These are phyloP conservation scores for Nannizzia gypsea DNA, from an alignment of 2,329 filamentous ascomycete species.

Conservation along the genomic window DNA sequence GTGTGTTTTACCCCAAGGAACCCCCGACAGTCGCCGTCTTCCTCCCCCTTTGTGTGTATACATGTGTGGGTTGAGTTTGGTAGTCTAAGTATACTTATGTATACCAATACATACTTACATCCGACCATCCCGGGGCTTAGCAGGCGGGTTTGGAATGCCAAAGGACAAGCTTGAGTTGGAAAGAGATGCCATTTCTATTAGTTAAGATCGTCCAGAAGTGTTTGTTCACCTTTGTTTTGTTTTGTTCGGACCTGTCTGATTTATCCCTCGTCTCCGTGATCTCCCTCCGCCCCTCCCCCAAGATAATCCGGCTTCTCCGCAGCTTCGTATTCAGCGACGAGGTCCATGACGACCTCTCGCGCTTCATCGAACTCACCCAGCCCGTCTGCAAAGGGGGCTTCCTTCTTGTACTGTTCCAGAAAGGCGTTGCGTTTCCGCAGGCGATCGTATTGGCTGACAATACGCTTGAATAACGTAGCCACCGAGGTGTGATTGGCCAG, in stretches of 20 bases:
- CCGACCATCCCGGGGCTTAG: neutral
- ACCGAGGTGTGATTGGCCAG: conserved; percentile 96
- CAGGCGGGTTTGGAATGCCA: neutral
- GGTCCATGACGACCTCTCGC: conserved; percentile 75
- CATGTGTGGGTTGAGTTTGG: too few relatives aligned
- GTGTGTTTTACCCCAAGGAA: neutral
- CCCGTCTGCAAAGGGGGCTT: conserved; percentile 82
- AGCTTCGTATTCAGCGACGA: conserved; percentile 91
- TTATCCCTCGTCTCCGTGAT: conserved; percentile 12
- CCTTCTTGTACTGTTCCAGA: conserved; percentile 91
- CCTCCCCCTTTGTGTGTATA: neutral
- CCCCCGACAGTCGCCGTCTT: neutral
- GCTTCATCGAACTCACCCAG: conserved; percentile 92
- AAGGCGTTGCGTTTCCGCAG: conserved; percentile 96
- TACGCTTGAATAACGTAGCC: conserved; percentile 89
- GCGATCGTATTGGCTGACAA: conserved; percentile 81
- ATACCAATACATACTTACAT: too few relatives aligned
- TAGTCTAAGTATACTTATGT: too few relatives aligned
- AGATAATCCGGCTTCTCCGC: conserved; percentile 86
- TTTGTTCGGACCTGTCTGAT: neutral
- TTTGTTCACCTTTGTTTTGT: neutral
- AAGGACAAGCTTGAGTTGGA: neutral
- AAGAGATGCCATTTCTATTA: neutral
- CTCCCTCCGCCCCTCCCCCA: conserved; percentile 33
- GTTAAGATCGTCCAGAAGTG: neutral